Evolutionary conservation across 2,329 filamentous ascomycete species (phyloP).

Genomic region (Dactylella cylindrospora): DNA sequence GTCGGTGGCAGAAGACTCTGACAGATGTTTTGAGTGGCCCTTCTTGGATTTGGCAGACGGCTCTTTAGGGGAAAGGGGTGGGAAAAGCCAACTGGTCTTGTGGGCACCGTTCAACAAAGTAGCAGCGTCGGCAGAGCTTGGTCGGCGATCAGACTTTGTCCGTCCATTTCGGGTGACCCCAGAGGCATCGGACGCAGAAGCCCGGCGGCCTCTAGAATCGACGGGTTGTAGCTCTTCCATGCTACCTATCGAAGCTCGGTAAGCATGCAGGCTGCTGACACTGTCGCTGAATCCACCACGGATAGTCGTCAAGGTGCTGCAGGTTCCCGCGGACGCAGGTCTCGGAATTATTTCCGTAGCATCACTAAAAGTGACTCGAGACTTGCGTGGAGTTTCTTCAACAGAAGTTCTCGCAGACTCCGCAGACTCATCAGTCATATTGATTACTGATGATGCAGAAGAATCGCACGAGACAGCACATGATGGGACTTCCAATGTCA

Average conservation of each 20-base stretch:
- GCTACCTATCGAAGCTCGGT: constrained; percentile 50
- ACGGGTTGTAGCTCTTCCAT: constrained; percentile 48
- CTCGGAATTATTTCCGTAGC: constrained; percentile 79
- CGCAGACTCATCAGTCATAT: constrained; percentile 26
- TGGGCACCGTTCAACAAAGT: constrained; percentile 28
- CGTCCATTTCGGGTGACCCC: constrained; percentile 2
- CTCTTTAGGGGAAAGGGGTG: constrained; percentile 38
- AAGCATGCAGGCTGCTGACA: constrained; percentile 65
- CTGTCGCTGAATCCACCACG: constrained; percentile 76
- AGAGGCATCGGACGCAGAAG: constrained; percentile 51
- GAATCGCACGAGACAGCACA: constrained; percentile 23
- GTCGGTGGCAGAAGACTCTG: constrained; percentile 52
- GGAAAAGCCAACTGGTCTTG: constrained; percentile 41
- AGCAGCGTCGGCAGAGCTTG: constrained; percentile 41
- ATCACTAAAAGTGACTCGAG: constrained; percentile 80
- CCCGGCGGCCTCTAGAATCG: constrained; percentile 54
- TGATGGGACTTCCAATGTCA: constrained; percentile 22
- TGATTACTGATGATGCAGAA: constrained; percentile 35
- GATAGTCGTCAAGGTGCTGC: constrained; percentile 71
- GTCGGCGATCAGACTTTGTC: constrained; percentile 35
- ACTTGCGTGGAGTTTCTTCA: constrained; percentile 48
- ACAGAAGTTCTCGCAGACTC: constrained; percentile 40
- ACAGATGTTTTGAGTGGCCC: constrained; percentile 43
- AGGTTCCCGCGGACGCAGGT: constrained; percentile 80
- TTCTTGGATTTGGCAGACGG: constrained; percentile 41